A percentile compares a stretch with the other conserved stretches of the same genome.
phyloP scores from a whole-genome alignment of 208 protist species.

The Acanthamoeba royreba region DNA sequence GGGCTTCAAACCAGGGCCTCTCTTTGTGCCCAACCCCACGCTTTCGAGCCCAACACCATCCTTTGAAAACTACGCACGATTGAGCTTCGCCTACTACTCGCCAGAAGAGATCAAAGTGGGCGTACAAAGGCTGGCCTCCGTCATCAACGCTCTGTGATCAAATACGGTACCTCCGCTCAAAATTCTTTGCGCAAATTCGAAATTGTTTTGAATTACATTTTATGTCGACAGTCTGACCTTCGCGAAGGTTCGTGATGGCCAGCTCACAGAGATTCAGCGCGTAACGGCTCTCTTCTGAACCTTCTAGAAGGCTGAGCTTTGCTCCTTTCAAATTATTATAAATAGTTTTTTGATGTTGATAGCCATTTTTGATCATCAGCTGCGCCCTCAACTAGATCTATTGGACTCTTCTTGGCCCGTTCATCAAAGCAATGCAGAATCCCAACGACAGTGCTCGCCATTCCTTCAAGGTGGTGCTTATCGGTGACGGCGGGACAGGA shows the following conservation, averaged over 20 bases:
- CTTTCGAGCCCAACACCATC: background rate
- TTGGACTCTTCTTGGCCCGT: too few species aligned
- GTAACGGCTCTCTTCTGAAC: background rate
- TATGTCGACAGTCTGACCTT: background rate
- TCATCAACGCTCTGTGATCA: too few species aligned
- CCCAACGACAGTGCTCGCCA: constrained; percentile 70
- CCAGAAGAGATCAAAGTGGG: background rate
- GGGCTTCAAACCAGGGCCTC: background rate
- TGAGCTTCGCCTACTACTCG: background rate
- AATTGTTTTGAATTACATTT: background rate
- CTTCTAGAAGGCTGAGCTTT: background rate
- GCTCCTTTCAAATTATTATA: background rate
- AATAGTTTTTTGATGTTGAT: background rate
- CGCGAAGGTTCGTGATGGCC: background rate
- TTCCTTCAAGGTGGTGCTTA: constrained; percentile 85
- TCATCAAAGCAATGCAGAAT: background rate
- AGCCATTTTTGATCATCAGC: background rate
- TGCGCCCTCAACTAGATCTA: background rate
- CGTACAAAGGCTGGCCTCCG: background rate
- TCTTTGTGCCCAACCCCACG: background rate
- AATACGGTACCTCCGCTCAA: too few species aligned
- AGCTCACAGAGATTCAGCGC: background rate
- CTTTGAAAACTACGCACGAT: background rate
- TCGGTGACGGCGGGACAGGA: constrained; percentile 99
- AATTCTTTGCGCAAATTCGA: too few species aligned